Evolutionary conservation across 2,329 filamentous ascomycete genomes (phyloP), one percentile per base, ranked within the genome.

Genomic region (Conoideocrella luteorostrata): DNA sequence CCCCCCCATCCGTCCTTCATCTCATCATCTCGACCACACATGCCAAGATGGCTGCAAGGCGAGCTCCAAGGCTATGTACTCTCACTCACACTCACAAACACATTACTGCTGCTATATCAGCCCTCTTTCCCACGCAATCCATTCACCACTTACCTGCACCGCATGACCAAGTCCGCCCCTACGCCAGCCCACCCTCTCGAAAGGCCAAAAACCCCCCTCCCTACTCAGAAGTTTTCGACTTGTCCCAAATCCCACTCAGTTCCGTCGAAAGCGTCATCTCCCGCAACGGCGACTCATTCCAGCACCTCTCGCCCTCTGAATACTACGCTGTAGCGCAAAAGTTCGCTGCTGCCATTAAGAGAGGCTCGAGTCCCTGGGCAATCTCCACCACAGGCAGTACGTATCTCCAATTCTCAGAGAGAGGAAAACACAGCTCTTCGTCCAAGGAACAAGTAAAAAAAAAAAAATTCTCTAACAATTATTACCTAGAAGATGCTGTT

Each of bases 271-370:
- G 20, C 5, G 45, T 52, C 21, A 46, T 61, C 7, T 39, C 37
- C 22, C 42, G 24, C 18, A 46, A 49, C 21, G 41, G 32, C 5
- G 46, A 47, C 11, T 28, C 41, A 2, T 53, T 59, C 41, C 41
- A 43, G 6, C 47, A 34, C 13, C 34, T 54, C n/a, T 51, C 52
- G 1, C 40, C 56, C 5, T 46, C 49, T 3, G 46, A 55, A 34
- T 64, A 61, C 30, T 55, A 57, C 32, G 43, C 48, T 5, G 45
- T 50, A 29, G 48, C 50, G 10, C 41, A 50, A 11, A 51, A 37
- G 13, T 61, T 60, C 29, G 29, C 47, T 1, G 45, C 52, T 3
- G 51, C 54, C 3, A 42, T 60, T 35, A 43, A 43, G 26, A 48
- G 47, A 2, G 56, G 56, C 13, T 36, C 48, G 17, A 45, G 47